Base-by-base conservation (phyloP, 2,329 filamentous ascomycete genomes). In the Cytospora paraplurivora region DNA sequence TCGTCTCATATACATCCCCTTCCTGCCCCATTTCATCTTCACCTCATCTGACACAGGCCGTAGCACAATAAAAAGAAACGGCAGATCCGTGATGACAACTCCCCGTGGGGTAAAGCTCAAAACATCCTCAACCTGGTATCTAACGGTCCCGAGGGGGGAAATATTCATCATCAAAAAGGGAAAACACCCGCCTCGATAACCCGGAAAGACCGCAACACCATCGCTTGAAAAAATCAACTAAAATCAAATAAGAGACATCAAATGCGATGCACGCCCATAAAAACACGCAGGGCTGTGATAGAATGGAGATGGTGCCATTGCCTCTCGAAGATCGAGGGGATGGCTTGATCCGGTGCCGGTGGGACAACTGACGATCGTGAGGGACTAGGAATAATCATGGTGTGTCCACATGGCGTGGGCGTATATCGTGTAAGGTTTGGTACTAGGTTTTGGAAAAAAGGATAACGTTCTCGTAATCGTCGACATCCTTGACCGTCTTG, bases 191-290 rank as follows among this genome's bases (percentile, higher is more conserved):
- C 44, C n/a, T 19, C 44, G 27, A 27, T 17, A 19, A n/a, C 21
- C 44, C 44, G 44, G 21, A 21, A n/a, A 44, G 49, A 51, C 63
- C 63, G 56, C 35, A 66, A 66, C 64, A 62, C 64, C 64, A 32
- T 50, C 64, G 64, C 64, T 63, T 33, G 56, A 62, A 44, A 59
- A 44, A 37, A 32, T 61, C 8, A 53, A 53, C 17, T 50, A 49
- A 13, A 34, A 33, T 50, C 53, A 60, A 51, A 63, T 17, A 41
- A 4, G n/a, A 33, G 37, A 59, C 38, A 17, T 49, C 21, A 19
- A 38, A 38, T n/a, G 44, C 21, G 21, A 41, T 7, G 35, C 50
- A 54, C 35, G 35, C 49, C 35, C 35, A 7, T 15, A 10, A 7
- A 47, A 10, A 12, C 44, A 19, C 44, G n/a, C 7, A 17, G 6